Evolutionary conservation across 306 rosid species (phyloP).

Genomic region (Gastrolobium bilobum): DNA sequence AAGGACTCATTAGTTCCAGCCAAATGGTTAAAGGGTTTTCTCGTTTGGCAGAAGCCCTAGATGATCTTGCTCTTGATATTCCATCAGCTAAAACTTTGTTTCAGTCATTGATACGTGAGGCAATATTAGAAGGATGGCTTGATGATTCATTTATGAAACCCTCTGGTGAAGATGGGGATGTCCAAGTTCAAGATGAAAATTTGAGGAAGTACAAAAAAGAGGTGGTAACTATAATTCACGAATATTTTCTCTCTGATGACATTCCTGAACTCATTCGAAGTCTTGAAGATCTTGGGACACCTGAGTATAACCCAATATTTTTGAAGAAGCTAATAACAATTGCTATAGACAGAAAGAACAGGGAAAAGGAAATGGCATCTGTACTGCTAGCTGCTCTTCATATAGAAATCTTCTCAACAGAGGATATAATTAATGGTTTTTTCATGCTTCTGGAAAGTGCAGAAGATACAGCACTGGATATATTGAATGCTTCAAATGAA

Average conservation of each 20-base stretch:
- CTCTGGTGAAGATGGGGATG: conserved; percentile 66
- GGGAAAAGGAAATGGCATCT: conserved; percentile 99
- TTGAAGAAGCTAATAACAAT: conserved; percentile 93
- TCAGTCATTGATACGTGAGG: conserved; percentile 76
- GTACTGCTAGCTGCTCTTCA: conserved; percentile 96
- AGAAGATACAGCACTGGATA: conserved; percentile 93
- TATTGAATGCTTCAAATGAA: conserved; percentile 96
- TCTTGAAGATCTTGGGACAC: conserved; percentile 89
- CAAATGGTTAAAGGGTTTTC: conserved; percentile 97
- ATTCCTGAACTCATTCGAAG: conserved; percentile 92
- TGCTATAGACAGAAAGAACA: conserved; percentile 97
- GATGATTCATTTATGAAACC: conserved; percentile 79
- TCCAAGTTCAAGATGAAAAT: conserved; percentile 67
- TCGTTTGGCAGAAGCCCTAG: conserved; percentile 90
- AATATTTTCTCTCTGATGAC: conserved; percentile 94
- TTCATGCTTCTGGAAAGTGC: conserved; percentile 90
- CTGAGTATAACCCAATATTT: conserved; percentile 83
- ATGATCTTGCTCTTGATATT: conserved; percentile 98
- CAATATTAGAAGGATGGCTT: conserved; percentile 93
- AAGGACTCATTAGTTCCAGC: conserved; percentile 94
- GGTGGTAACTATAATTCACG: conserved; percentile 87
- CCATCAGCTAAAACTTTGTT: conserved; percentile 83
- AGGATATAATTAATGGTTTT: conserved; percentile 90
- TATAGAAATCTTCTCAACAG: conserved; percentile 92
- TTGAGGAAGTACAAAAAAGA: conserved; percentile 84